phyloP scores from a whole-genome alignment of 805 yeast species.

The Starmerella stellata region DNA sequence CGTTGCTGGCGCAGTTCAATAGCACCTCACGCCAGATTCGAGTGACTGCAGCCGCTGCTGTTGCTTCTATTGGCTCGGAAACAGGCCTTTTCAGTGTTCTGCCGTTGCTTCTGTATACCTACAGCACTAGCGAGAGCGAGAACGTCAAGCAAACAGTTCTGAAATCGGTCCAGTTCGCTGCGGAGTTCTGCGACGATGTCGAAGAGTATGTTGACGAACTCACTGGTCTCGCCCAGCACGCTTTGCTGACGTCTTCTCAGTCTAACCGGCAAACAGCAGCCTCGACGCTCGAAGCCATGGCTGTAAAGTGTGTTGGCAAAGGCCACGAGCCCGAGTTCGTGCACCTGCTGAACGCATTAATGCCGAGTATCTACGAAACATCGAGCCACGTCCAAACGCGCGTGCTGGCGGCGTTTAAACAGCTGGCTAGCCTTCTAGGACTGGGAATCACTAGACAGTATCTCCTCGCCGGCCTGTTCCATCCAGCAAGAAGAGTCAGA shows the following conservation, averaged over 20 bases:
- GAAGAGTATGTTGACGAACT: conserved; percentile 67
- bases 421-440: conserved; percentile 55
- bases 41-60: conserved; percentile 94
- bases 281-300: conserved; percentile 63
- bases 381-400: conserved; percentile 87
- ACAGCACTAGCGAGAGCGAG: conserved; percentile 55
- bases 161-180: conserved; percentile 75
- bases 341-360: conserved; percentile 58
- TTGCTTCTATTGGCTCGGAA: conserved; percentile 85
- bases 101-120: conserved; percentile 92
- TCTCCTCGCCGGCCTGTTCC: conserved; percentile 75
- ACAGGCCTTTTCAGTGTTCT: conserved; percentile 85
- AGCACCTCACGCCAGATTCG: conserved; percentile 93
- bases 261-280: conserved; percentile 95
- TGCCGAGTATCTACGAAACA: conserved; percentile 84
- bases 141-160: conserved; percentile 86
- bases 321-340: conserved; percentile 69
- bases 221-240: conserved; percentile 68
- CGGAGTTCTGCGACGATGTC: conserved; percentile 63
- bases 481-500: conserved; percentile 80
- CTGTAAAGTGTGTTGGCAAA: conserved; percentile 56
- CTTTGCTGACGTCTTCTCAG: conserved; percentile 71
- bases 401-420: conserved; percentile 62
- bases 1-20: conserved; percentile 62
- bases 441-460: conserved; percentile 58